phyloP scores from a whole-genome alignment of 768 basidiomycete genomes.

The Phanerochaete sordida region DNA sequence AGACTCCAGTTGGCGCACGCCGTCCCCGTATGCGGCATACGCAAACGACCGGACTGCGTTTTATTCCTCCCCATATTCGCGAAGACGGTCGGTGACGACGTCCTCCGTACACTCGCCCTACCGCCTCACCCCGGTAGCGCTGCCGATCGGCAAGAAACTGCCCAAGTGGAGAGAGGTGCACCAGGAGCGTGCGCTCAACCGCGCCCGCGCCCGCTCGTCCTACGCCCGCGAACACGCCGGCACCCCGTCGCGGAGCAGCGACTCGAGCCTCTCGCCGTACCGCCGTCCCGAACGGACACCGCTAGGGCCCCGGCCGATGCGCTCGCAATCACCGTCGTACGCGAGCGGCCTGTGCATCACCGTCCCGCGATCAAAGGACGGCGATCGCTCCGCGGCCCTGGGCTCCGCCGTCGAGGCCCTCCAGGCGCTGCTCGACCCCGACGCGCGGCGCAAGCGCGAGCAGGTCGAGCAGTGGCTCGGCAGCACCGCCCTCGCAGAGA shows the following conservation, averaged over 20 bases:
- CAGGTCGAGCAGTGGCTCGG: neutral
- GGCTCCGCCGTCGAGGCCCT: neutral
- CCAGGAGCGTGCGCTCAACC: neutral
- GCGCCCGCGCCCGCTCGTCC: neutral
- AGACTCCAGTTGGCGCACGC: neutral
- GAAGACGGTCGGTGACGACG: slow-evolving; percentile 1
- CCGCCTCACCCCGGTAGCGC: neutral
- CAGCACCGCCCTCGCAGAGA: neutral
- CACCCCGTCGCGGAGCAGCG: neutral
- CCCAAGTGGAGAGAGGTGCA: slow-evolving; percentile 1
- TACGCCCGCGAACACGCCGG: neutral
- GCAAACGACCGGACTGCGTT: neutral
- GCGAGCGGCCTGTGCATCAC: neutral
- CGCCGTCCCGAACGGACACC: neutral
- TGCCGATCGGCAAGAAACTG: slow-evolving; percentile 12
- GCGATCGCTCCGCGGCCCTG: neutral
- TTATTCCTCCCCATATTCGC: neutral
- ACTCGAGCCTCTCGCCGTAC: neutral
- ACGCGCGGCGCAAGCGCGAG: neutral
- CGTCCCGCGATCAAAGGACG: neutral
- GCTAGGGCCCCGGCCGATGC: neutral
- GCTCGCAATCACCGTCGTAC: neutral
- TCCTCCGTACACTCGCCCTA: neutral
- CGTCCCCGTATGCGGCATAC: neutral
- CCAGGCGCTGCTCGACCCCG: neutral